phyloP scores from a whole-genome alignment of 257 asterid species.

The Ocimum tenuiflorum region DNA sequence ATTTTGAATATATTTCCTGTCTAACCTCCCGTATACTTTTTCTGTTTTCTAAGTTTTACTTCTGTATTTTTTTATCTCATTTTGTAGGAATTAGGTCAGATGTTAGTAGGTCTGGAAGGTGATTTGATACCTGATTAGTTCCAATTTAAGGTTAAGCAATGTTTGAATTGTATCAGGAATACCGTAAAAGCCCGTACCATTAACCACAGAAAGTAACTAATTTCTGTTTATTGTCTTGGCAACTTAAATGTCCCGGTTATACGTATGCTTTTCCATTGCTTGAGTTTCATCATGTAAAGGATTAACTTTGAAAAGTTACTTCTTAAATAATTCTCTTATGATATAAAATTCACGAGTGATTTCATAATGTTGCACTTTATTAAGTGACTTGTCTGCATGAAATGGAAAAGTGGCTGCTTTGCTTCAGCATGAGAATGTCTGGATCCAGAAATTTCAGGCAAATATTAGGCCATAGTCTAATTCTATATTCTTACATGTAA shows the following conservation, averaged over 20 bases:
- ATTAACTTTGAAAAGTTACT: neutral
- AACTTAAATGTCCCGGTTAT: neutral
- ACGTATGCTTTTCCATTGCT: neutral
- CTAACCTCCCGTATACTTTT: neutral
- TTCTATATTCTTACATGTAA: constrained; percentile 16
- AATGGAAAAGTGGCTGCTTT: neutral
- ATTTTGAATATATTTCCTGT: neutral
- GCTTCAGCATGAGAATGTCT: constrained; percentile 10
- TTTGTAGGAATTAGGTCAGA: neutral
- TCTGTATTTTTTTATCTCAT: neutral
- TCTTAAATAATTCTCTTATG: neutral
- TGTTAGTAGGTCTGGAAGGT: neutral
- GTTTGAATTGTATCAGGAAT: neutral
- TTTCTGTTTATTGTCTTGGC: neutral
- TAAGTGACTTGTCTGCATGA: neutral
- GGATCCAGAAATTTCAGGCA: constrained; percentile 8
- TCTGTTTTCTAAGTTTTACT: neutral
- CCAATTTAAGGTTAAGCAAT: neutral
- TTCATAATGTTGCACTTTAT: neutral
- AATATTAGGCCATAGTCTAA: neutral
- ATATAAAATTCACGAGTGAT: neutral
- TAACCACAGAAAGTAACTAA: neutral
- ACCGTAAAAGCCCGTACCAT: neutral
- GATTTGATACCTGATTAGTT: neutral
- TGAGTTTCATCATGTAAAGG: neutral